Evolutionary conservation across 2,329 filamentous ascomycete species (phyloP).

Genomic region (Helotiales sp.): DNA sequence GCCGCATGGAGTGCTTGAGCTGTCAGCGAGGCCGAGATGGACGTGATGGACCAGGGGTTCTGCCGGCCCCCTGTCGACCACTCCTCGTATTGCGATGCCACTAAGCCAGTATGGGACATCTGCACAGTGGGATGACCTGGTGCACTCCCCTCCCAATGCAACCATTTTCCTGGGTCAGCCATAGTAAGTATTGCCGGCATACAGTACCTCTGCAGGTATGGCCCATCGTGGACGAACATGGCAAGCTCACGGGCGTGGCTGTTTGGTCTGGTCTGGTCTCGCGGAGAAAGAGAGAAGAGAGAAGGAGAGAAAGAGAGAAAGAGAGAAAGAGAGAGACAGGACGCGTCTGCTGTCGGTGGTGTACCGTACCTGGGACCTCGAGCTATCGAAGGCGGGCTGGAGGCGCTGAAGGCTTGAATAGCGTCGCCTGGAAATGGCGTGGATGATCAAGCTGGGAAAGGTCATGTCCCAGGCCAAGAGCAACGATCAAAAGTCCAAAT

Average conservation of each 20-base stretch:
- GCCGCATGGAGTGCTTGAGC: constrained; percentile 14
- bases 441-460: not conserved
- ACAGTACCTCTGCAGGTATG: not conserved
- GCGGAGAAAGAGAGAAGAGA: not conserved
- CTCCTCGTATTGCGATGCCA: not conserved
- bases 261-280: too few species aligned
- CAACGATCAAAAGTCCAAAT: not conserved
- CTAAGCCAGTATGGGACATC: not conserved
- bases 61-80: not conserved
- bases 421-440: too few species aligned
- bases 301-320: not conserved
- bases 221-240: too few species aligned
- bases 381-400: not conserved
- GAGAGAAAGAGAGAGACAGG: not conserved
- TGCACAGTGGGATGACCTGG: too few species aligned
- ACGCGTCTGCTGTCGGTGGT: not conserved
- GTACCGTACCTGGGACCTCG: too few species aligned
- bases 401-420: too few species aligned
- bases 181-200: too few species aligned
- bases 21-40: constrained; percentile 1
- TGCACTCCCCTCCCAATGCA: too few species aligned
- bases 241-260: too few species aligned
- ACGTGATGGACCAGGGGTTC: not conserved
- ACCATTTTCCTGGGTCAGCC: not conserved
- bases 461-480: not conserved